Base-by-base conservation (phyloP, 257 asterid genomes). In the Fraxinus anomala region DNA sequence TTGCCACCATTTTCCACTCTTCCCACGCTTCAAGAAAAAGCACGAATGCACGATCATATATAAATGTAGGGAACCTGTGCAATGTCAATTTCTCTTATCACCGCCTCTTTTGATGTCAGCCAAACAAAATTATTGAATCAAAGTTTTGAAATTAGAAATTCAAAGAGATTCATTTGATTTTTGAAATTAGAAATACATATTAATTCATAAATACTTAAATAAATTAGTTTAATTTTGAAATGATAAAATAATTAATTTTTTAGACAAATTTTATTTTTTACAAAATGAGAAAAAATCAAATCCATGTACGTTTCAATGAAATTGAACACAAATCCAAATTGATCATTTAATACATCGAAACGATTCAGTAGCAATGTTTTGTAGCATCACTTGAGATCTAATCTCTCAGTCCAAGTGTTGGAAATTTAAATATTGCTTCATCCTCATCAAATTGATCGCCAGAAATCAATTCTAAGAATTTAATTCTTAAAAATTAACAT, bases 41-140 rank as follows among this genome's bases (percentile, higher is more conserved):
- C 61, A n/a, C n/a, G n/a, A n/a, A n/a, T n/a, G n/a, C n/a, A 14
- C 86, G 90, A 59, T 94, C 96, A 73, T 92, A 92, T 97, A 97
- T 89, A 82, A 91, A 47, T 0, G 97, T 88, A 1, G 99, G 86
- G 19, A 91, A 91, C 61, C 96, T 85, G 21, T 90, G 94, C 72
- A 91, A 44, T 1, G 95, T 90, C 96, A 87, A 91, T 90, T 73
- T 94, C 97, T 23, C 87, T 70, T 1, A 92, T 90, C 68, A 92
- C 82, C 6, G 92, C 82, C 77, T 85, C 88, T 0, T 95, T 91
- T 2, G 96, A 92, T 0, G 88, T 80, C 11, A 97, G 97, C 44
- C 42, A 94, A 77, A 84, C 98, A 94, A 30, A 92, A 91, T 79
- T 91, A 96, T n/a, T 92, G 94, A 73, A 91, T 82, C 59, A 68